phyloP scores from a whole-genome alignment of 1,139 yeast species.

The Scheffersomyces titani region DNA sequence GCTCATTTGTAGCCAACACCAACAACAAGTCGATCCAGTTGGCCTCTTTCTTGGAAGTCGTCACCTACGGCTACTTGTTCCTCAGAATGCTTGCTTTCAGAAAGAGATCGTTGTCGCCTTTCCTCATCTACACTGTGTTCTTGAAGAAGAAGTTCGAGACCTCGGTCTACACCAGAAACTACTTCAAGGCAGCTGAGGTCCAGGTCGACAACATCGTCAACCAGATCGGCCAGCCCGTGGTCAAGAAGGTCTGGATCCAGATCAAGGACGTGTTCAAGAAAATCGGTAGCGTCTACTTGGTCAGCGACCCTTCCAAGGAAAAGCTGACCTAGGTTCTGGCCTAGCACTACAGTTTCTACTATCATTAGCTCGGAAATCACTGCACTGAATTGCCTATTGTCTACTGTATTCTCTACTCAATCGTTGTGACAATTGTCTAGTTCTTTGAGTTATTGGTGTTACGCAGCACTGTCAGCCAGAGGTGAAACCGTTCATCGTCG shows the following conservation, averaged over 20 bases:
- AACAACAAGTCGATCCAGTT: constrained; percentile 71
- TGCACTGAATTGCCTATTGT: neutral
- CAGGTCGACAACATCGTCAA: constrained; percentile 65
- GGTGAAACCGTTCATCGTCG: neutral
- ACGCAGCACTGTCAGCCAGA: neutral
- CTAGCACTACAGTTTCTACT: neutral
- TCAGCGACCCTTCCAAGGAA: constrained; percentile 37
- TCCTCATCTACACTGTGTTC: constrained; percentile 61
- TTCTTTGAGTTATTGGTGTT: neutral
- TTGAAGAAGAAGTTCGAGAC: constrained; percentile 78
- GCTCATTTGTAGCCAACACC: constrained; percentile 58
- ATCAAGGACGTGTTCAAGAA: constrained; percentile 50
- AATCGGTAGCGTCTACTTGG: constrained; percentile 32
- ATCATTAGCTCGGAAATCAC: neutral
- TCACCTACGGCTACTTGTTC: constrained; percentile 51
- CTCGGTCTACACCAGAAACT: constrained; percentile 71
- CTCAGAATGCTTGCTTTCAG: constrained; percentile 62
- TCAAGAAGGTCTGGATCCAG: constrained; percentile 62
- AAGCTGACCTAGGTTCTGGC: constrained; percentile 11
- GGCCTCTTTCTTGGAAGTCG: constrained; percentile 72
- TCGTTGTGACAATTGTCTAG: too few relatives aligned
- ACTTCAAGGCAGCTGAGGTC: constrained; percentile 70
- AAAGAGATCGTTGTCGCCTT: constrained; percentile 62
- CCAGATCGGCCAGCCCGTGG: constrained; percentile 57
- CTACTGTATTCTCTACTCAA: neutral